Percentiles rank a stretch among this genome's conserved stretches.
Conservation (phyloP, 2,329 filamentous ascomycete genomes). For the Myriosclerotinia curreyana region DNA sequence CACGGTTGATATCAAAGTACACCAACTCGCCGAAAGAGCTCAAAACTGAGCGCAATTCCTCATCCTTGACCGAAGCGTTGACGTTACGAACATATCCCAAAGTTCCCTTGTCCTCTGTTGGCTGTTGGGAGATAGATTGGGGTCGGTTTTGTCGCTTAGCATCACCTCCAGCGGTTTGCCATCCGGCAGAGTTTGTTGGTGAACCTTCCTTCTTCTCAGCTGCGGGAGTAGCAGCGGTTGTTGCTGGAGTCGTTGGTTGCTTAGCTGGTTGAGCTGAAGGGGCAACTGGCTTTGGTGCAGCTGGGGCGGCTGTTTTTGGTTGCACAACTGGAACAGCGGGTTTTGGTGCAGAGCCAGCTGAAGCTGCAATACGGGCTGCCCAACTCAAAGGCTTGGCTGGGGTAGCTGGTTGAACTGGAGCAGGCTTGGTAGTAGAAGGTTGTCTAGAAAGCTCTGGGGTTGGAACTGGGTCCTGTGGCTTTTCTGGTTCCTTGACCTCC, state of each 20-base stretch:
- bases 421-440: slow-evolving; percentile 50
- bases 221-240: slow-evolving; percentile 49
- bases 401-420: slow-evolving; percentile 40
- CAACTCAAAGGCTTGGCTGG: slow-evolving; percentile 66
- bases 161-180: slow-evolving; percentile 78
- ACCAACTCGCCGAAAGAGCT: slow-evolving; percentile 68
- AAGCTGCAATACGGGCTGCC: slow-evolving; percentile 66
- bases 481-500: slow-evolving; percentile 56
- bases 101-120: slow-evolving; percentile 69
- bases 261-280: slow-evolving; percentile 40
- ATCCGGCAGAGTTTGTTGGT: slow-evolving; percentile 52
- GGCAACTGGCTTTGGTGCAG: slow-evolving; percentile 46
- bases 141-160: slow-evolving; percentile 79
- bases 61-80: slow-evolving; percentile 77
- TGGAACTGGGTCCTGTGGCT: slow-evolving; percentile 62
- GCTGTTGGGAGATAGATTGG: slow-evolving; percentile 57
- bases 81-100: slow-evolving; percentile 96
- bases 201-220: slow-evolving; percentile 39
- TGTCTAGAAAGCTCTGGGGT: slow-evolving; percentile 43
- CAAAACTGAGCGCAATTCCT: slow-evolving; percentile 68
- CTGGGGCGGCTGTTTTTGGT: slow-evolving; percentile 56
- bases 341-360: slow-evolving; percentile 53
- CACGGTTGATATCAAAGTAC: slow-evolving; percentile 74
- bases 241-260: slow-evolving; percentile 30
- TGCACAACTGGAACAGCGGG: slow-evolving; percentile 48